These are phyloP conservation scores for Ogataea nitratoaversa DNA, from an alignment of 805 yeast genomes.

Conservation along the genomic window DNA sequence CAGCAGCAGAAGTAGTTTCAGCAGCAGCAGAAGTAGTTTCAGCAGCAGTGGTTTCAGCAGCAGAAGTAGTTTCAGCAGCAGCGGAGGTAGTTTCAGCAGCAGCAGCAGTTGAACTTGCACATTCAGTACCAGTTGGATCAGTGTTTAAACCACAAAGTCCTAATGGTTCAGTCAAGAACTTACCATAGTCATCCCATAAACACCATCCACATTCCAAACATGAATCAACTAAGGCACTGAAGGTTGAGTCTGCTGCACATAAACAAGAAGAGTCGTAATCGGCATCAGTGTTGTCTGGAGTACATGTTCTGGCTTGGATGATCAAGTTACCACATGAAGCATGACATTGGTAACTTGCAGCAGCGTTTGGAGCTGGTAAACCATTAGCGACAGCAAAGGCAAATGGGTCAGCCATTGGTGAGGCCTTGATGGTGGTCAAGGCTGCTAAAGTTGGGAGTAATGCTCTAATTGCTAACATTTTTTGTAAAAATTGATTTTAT, in stretches of 20 bases:
- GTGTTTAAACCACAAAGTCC: constrained; percentile 1
- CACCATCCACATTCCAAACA: constrained; percentile 32
- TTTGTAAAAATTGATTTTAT: background rate
- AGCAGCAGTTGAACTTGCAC: background rate
- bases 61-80: constrained; percentile 6
- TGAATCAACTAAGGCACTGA: constrained; percentile 25
- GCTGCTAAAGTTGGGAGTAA: background rate
- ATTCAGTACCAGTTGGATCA: background rate
- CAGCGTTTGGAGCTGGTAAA: constrained; percentile 26
- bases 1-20: constrained; percentile 1
- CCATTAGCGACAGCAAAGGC: constrained; percentile 30
- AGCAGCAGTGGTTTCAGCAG: background rate
- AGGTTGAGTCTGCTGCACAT: constrained; percentile 27
- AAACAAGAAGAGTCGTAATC: constrained; percentile 31
- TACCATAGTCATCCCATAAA: constrained; percentile 9
- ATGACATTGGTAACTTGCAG: constrained; percentile 32
- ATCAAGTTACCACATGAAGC: constrained; percentile 34
- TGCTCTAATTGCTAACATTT: background rate
- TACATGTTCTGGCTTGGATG: constrained; percentile 28
- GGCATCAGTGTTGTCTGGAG: constrained; percentile 16
- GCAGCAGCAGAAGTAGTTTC: background rate
- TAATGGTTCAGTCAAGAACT: constrained; percentile 5
- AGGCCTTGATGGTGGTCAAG: background rate
- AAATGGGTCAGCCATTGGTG: constrained; percentile 16
- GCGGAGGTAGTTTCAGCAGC: constrained; percentile 1